Evolutionary conservation across 352 stramenopile species (phyloP), one percentile per base, ranked within the genome.

Genomic region (Phytophthora hibernalis): DNA sequence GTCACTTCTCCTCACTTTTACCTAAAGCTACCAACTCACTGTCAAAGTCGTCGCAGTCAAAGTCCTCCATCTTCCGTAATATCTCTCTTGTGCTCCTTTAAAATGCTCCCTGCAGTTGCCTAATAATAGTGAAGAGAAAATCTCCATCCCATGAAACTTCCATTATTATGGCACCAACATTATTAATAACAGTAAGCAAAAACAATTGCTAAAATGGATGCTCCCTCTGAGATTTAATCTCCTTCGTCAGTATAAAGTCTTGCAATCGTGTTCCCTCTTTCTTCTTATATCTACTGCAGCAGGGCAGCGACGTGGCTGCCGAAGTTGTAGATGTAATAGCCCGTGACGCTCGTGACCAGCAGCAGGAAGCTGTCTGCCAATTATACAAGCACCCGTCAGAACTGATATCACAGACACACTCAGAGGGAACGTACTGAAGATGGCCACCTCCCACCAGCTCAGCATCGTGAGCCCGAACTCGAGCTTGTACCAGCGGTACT

Each of bases 401-500:
- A 61, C 16, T 7, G 6, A 35, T 20, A 26, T 2, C 8, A 13
- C 40, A 24, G 15, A 2, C 16, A 15, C n/a, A 0, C 1, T 1
- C 40, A 13, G 18, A 24, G 20, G 9, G 5, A 8, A 92, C 87
- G 71, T 74, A 95, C 87, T 93, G 76, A 92, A 93, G 71, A 90
- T 87, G n/a, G 82, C 61, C 28, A 88, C 83, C 63, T 95, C 87
- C 77, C 85, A 91, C 66, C 82, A 83, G 71, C 80, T 92, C 20
- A 95, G 74, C 80, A 95, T 91, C 26, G 87, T 90, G 60, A 95
- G 80, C 20, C 84, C 87, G 56, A 93, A 95, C 83, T 95, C 87
- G 44, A 95, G 75, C 80, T 95, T 95, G 83, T 95, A 95, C 82
- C 82, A 90, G 65, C 82, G 80, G 70, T 95, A 95, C 56, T 90